Evolutionary conservation across 202 grass and related monocot genomes (phyloP), one percentile per base, ranked within the genome.

Genomic region (Zizania palustris): DNA sequence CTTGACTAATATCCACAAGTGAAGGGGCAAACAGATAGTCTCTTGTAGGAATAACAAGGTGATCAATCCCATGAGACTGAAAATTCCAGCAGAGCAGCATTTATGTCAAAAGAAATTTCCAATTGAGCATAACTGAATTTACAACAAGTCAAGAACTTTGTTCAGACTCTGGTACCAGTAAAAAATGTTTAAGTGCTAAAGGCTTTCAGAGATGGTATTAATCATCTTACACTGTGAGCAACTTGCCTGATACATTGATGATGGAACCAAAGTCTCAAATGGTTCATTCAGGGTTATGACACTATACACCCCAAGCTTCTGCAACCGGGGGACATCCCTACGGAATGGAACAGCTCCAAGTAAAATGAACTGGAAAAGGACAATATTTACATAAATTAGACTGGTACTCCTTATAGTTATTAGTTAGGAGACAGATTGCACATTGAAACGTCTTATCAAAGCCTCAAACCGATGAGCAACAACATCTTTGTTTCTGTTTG

Each of bases 21-120:
- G 91, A 92, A 80, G 94, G 91, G 56, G 91, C 94, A 90, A 92
- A 97, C 77, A 97, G 67, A 65, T 97, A 97, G 81, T 97, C 94
- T 84, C 91, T 93, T 80, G 94, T 97, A 81, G 89, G 94, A 84
- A 97, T 91, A 77, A 97, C 80, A 80, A 97, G 89, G 85, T 93
- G 88, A 66, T 92, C 91, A 45, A 97, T 93, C 66, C 89, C 91
- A 80, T 60, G 70, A 55, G 85, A 72, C 91, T 92, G 82, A 67
- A 93, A 85, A 77, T 62, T 71, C 64, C 67, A 84, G 46, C 10
- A 81, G 14, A 46, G 61, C n/a, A 80, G 42, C 37, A 90, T 60
- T 75, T 76, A 33, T 72, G 63, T 63, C 70, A 72, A 54, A 55
- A 12, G 6, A 9, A 82, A 63, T 60, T 76, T 37, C 18, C 38